Conservation (phyloP, 2,329 filamentous ascomycete species). For the Hypoxylon sp. region DNA sequence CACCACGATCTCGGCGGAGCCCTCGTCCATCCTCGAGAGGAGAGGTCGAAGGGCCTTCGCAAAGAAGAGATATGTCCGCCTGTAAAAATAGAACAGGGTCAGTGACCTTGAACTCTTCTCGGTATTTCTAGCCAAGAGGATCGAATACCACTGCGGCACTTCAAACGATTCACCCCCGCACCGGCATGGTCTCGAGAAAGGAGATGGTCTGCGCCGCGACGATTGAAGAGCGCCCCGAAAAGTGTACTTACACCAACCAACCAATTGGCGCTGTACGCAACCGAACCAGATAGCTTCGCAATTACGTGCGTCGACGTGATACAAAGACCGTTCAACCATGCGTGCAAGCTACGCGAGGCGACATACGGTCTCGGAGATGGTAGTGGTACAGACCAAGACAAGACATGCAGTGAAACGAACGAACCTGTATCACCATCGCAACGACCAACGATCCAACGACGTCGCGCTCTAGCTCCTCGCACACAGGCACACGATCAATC, state of each 20-base stretch:
- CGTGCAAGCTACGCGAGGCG: constrained; percentile 47
- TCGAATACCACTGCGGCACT: constrained; percentile 44
- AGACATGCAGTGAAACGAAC: constrained; percentile 50
- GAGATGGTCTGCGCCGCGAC: constrained; percentile 33
- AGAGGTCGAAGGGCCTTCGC: constrained; percentile 1
- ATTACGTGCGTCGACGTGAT: constrained; percentile 45
- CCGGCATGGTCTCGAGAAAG: constrained; percentile 38
- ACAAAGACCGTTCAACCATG: constrained; percentile 47
- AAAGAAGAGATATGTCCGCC: constrained; percentile 23
- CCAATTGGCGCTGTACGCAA: constrained; percentile 51
- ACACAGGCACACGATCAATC: constrained; percentile 13
- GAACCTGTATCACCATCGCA: constrained; percentile 44
- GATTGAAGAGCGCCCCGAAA: constrained; percentile 38
- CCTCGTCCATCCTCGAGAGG: constrained; percentile 12
- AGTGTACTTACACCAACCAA: constrained; percentile 35
- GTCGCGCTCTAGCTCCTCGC: not conserved
- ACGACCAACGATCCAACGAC: constrained; percentile 46
- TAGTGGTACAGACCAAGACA: constrained; percentile 46
- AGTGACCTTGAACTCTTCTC: constrained; percentile 15
- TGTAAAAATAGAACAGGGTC: constrained; percentile 17
- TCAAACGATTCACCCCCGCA: constrained; percentile 40
- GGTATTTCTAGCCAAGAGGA: constrained; percentile 44
- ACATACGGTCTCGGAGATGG: constrained; percentile 45
- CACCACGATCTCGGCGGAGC: constrained; percentile 30
- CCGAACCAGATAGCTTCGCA: constrained; percentile 48